Evolutionary conservation across 2,329 filamentous ascomycete species (phyloP), one percentile per base, ranked within the genome.

Genomic region (Orbilia oligospora): DNA sequence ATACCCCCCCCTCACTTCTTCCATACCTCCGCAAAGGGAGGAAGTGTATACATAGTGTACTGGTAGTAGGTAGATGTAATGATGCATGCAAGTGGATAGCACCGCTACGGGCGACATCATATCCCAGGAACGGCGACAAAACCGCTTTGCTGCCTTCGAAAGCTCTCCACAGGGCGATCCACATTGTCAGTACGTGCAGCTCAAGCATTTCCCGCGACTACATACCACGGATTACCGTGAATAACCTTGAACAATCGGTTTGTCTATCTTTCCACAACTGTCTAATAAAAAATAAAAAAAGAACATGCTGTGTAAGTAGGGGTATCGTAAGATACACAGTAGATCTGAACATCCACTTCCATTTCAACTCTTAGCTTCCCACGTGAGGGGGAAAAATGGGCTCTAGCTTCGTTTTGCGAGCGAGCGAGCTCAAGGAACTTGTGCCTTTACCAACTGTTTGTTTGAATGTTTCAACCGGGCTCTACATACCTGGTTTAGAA

Each of bases 401-500:
- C 27, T 38, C 27, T 44, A 61, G 55, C 36, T 61, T 55, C n/a
- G 49, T n/a, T 30, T 56, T 16, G 14, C 56, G 22, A 64, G 46
- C 22, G 38, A 8, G 14, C 56, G 22, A 64, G 46, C 22, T 55
- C 56, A 16, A 24, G 20, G 3, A 55, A 63, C 18, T 67, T 18
- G 24, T 30, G 16, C 30, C 20, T 49, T 58, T 44, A 41, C 38
- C 61, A 73, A 67, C 61, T 58, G 33, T 36, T 61, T 73, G 70
- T 73, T 61, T 53, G 27, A 30, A 73, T 16, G 36, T 55, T 27
- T 67, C 70, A 61, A 61, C 53, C 30, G n/a, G 53, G 53, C 20
- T 44, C 20, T 44, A 24, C 30, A 58, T 22, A 61, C 70, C 70
- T 33, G 61, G 70, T 67, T 30, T 49, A 27, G 38, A 61, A 12